A percentile compares a stretch with the other conserved stretches of the same genome.
phyloP scores from a whole-genome alignment of 2,329 filamentous ascomycete species.

The Xylariaceae sp. region DNA sequence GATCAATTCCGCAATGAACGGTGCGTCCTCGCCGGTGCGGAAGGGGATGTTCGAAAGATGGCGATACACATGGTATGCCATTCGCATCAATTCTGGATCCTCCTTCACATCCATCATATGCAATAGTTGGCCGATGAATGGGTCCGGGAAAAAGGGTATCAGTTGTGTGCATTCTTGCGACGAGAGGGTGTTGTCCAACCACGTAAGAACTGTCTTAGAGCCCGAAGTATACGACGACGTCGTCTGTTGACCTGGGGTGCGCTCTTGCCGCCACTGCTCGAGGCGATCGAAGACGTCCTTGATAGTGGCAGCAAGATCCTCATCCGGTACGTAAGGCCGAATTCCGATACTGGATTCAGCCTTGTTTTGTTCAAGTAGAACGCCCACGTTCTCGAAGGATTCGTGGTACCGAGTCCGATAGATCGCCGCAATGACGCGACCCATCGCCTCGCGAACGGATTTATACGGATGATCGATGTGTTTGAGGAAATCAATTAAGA shows the following conservation, averaged over 20 bases:
- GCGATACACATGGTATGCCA: constrained; percentile 95
- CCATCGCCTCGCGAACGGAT: constrained; percentile 90
- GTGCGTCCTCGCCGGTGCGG: constrained; percentile 73
- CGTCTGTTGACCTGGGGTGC: constrained; percentile 81
- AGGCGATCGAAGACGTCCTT: constrained; percentile 70
- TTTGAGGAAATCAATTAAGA: constrained; percentile 78
- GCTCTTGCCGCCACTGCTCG: constrained; percentile 81
- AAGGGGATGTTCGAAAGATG: constrained; percentile 95
- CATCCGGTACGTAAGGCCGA: constrained; percentile 71
- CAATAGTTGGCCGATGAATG: constrained; percentile 85
- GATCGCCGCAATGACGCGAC: constrained; percentile 78
- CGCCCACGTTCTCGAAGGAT: constrained; percentile 74
- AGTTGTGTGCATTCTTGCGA: constrained; percentile 91
- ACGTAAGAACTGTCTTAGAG: constrained; percentile 90
- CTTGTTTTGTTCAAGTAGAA: constrained; percentile 73
- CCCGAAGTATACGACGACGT: constrained; percentile 92
- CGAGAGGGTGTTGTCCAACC: constrained; percentile 86
- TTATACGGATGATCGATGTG: constrained; percentile 98
- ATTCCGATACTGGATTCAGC: constrained; percentile 74
- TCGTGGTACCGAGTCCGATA: constrained; percentile 92
- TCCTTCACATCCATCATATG: constrained; percentile 99
- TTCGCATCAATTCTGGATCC: constrained; percentile 87
- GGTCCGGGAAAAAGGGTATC: constrained; percentile 80
- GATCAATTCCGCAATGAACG: constrained; percentile 81
- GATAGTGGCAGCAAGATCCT: constrained; percentile 68